Base-by-base conservation (phyloP, 805 yeast genomes). In the Debaryomyces prosopidis region DNA sequence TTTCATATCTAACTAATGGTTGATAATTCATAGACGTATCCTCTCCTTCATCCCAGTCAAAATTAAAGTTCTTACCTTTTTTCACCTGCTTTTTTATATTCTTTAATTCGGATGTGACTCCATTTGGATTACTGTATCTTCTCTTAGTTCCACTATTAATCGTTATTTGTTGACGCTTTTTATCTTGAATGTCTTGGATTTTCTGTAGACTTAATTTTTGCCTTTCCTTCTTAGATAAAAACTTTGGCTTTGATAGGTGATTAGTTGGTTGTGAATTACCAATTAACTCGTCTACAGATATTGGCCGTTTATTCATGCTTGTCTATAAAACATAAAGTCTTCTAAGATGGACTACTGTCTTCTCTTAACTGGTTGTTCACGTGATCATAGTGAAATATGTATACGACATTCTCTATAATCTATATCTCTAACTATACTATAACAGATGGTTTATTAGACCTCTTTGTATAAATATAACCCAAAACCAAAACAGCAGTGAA, bases 41-140 rank as follows among this genome's bases (percentile, higher is more conserved):
- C 11, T 87, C 94, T 0, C 71, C 69, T 1, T 65, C 69, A 46
- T 76, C 75, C 96, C 96, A 89, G 10, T 77, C 84, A 62, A 88
- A 87, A 8, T 73, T 69, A 62, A 85, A 87, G 52, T 75, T 76
- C 19, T 54, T 56, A 7, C 54, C 18, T 28, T 38, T 38, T 14
- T n/a, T 8, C 10, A 50, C 51, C 10, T 47, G 45, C 30, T 44
- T 47, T 19, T 54, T 49, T 36, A 38, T 38, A 27, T 42, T 23
- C 15, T 35, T 15, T 35, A 30, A 32, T 26, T 27, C 16, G 16
- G 18, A 8, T n/a, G 26, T 40, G 15, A 10, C 23, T 36, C 15
- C 28, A 11, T 30, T 31, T 39, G 23, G n/a, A 23, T 34, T 15
- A n/a, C n/a, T 19, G 11, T 14, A 15, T 37, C n/a, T 14, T 20